Evolutionary conservation across 345 rosid genomes (phyloP).

Genomic region (Eucalyptus dawsonii): DNA sequence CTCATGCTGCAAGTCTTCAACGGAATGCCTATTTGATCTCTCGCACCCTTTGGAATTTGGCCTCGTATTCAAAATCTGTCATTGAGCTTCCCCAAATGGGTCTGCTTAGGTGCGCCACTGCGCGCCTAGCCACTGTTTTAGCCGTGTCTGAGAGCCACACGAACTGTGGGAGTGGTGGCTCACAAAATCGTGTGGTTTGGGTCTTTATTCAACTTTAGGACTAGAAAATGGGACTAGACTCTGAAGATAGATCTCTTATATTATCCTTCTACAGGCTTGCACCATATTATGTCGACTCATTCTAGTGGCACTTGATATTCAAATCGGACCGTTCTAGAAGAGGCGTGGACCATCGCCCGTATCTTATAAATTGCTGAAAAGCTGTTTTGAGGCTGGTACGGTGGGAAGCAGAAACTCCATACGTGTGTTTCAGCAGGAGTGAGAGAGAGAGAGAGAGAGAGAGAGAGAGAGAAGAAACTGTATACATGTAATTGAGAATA

Average conservation of each 20-base stretch:
- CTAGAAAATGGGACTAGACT: not conserved
- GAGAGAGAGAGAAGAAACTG: not conserved
- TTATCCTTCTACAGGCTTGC: not conserved
- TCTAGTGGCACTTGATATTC: not conserved
- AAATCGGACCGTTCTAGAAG: not conserved
- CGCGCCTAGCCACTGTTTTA: not conserved
- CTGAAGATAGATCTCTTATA: not conserved
- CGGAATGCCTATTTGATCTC: not conserved
- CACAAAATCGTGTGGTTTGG: not conserved
- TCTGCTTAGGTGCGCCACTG: not conserved
- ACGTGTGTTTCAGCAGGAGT: not conserved
- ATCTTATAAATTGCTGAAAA: not conserved
- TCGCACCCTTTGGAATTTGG: not conserved
- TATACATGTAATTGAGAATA: not conserved
- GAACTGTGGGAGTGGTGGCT: not conserved
- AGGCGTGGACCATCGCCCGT: not conserved
- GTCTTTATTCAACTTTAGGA: not conserved
- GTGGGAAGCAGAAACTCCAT: not conserved
- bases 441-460: not conserved
- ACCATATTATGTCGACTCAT: not conserved
- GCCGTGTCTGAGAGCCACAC: not conserved
- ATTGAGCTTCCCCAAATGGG: not conserved
- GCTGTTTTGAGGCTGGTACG: not conserved
- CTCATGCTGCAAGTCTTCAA: not conserved
- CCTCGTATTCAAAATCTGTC: not conserved